These are phyloP conservation scores for Epichloe hybrida DNA, from an alignment of 2,329 filamentous ascomycete species.

Conservation along the genomic window DNA sequence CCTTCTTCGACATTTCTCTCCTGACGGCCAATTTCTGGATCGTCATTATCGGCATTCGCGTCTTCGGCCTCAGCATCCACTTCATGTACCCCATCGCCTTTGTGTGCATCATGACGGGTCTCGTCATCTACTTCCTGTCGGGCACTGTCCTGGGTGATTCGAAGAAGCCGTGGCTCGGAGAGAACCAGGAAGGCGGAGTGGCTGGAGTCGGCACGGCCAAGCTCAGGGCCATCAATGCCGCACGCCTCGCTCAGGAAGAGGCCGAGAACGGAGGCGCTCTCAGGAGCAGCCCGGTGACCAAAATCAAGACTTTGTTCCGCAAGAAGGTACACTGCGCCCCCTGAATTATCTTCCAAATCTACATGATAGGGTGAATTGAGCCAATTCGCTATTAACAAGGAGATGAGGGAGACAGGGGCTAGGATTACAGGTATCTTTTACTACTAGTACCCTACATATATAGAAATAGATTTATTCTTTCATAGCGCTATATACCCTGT, in stretches of 20 bases:
- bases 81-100: conserved; percentile 95
- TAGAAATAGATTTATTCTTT: too few species aligned
- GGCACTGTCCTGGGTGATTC: conserved; percentile 74
- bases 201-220: conserved; percentile 77
- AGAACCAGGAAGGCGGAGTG: conserved; percentile 69
- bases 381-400: too few species aligned
- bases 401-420: too few species aligned
- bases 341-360: too few species aligned
- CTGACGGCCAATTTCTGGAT: conserved; percentile 97
- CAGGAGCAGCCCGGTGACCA: not conserved
- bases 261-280: conserved; percentile 12
- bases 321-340: not conserved
- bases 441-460: too few species aligned
- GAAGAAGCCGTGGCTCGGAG: conserved; percentile 88
- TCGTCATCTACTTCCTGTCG: conserved; percentile 77
- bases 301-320: not conserved
- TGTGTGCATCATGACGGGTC: conserved; percentile 75
- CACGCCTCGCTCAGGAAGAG: conserved; percentile 26
- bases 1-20: conserved; percentile 92
- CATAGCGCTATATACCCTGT: too few species aligned
- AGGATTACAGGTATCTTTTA: too few species aligned
- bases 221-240: conserved; percentile 52
- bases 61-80: conserved; percentile 70
- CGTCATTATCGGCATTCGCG: conserved; percentile 76
- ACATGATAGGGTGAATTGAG: too few species aligned